Evolutionary conservation across 2,329 filamentous ascomycete genomes (phyloP).

Genomic region (Venturiaceae sp.): DNA sequence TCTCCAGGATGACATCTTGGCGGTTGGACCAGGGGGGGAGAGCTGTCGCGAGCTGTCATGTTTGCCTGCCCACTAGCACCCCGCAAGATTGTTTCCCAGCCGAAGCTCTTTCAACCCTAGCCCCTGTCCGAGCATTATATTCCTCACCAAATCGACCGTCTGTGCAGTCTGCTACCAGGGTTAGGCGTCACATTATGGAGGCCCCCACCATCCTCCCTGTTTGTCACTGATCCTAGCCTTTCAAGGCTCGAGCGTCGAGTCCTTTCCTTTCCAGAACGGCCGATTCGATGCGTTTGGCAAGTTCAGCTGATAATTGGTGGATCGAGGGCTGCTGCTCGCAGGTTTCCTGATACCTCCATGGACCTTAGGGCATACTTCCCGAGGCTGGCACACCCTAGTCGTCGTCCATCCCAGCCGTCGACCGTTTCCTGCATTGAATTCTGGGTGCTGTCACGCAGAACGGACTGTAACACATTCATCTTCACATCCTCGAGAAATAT

Average conservation of each 20-base stretch:
- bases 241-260: background rate
- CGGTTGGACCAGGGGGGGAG: background rate
- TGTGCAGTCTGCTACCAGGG: background rate
- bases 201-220: background rate
- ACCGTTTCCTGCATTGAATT: conserved; percentile 6
- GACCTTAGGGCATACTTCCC: conserved; percentile 1
- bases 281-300: conserved; percentile 2
- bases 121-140: conserved; percentile 1
- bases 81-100: conserved; percentile 1
- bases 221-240: background rate
- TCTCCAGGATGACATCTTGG: background rate
- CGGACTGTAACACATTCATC: conserved; percentile 6
- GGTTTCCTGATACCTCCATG: background rate
- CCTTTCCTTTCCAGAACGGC: conserved; percentile 7
- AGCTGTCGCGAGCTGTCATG: conserved; percentile 5
- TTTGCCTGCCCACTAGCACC: conserved; percentile 1
- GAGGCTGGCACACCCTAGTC: too few species aligned
- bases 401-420: conserved; percentile 1
- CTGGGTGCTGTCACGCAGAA: background rate
- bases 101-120: background rate
- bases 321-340: background rate
- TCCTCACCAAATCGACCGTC: conserved; percentile 3
- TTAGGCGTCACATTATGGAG: background rate
- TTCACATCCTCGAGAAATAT: conserved; percentile 6
- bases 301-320: conserved; percentile 1